Base-by-base conservation (phyloP, 208 protist species). In the Wallacemonas sp. region DNA sequence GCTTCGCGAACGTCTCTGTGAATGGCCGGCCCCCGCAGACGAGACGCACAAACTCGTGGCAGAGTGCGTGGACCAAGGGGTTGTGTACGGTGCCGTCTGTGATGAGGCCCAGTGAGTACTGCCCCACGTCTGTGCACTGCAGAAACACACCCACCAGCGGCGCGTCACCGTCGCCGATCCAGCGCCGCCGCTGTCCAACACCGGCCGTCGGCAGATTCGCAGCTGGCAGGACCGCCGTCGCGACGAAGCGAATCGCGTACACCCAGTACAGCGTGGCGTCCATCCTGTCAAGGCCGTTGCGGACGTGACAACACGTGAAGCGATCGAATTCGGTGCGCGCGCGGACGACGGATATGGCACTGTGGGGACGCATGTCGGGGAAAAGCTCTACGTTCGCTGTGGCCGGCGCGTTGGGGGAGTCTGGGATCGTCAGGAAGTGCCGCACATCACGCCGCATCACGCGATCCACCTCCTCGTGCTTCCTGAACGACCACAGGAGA, bases 101-200 rank as follows among this genome's bases (percentile, higher is more conserved):
- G 36, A 93, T 72, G 38, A 92, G 49, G 17, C 76, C 81, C 16
- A 92, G 32, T 2, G 71, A 69, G 49, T 76, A 92, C 1, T 30
- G 32, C 19, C 8, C 47, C 24, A 27, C 21, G 27, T 16, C 24
- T 3, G 29, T 43, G 41, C 78, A 78, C 14, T 69, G 70, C 14
- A 85, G 60, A 48, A 82, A 92, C 5, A 81, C 77, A 21, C 85
- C 85, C 16, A 57, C 47, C 41, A 81, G 68, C 1, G 61, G 21
- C 14, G 19, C 32, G 8, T 39, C 41, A 3, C 66, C 38, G 26
- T 54, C 55, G 23, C 48, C 24, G 1, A 34, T 17, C 32, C 39
- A 19, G n/a, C 46, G 38, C n/a, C 26, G 60, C 8, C 1, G 38
- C 24, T 19, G 12, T 6, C 43, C 21, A 11, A 33, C 3, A 27